These are phyloP conservation scores for Phytopythium litorale DNA, from an alignment of 352 stramenopile genomes.

Conservation along the genomic window DNA sequence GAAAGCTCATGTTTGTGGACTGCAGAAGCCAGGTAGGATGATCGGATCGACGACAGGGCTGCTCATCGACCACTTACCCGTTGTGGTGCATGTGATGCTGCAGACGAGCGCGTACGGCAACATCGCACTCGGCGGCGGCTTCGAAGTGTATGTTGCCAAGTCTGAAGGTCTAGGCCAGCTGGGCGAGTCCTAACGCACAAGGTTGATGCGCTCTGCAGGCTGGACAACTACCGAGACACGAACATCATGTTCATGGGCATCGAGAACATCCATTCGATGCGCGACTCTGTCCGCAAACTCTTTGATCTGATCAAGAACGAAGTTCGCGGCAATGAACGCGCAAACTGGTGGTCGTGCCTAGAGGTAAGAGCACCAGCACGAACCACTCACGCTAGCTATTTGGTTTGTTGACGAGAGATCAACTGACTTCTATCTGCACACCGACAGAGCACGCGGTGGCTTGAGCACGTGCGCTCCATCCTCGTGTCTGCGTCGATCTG, in stretches of 20 bases:
- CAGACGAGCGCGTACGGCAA: conserved; percentile 84
- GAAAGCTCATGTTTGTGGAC: conserved; percentile 74
- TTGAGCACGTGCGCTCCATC: conserved; percentile 78
- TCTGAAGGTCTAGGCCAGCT: background rate
- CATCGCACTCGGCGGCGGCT: conserved; percentile 71
- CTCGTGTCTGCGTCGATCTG: conserved; percentile 91
- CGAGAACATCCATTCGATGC: conserved; percentile 93
- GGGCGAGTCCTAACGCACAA: background rate
- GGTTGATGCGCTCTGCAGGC: conserved; percentile 14
- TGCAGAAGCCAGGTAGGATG: conserved; percentile 61
- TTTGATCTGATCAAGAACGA: conserved; percentile 87
- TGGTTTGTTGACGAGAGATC: background rate
- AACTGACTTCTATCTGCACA: conserved; percentile 4
- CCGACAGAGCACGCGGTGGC: conserved; percentile 60
- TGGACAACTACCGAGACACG: conserved; percentile 81
- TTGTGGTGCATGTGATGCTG: background rate
- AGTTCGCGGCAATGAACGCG: conserved; percentile 66
- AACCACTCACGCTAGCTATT: background rate
- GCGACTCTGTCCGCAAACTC: conserved; percentile 76
- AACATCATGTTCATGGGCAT: conserved; percentile 87
- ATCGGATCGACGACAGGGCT: background rate
- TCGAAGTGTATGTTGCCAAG: conserved; percentile 67
- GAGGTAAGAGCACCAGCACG: conserved; percentile 38
- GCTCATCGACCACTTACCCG: background rate
- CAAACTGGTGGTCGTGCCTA: conserved; percentile 78